Evolutionary conservation across 352 stramenopile species (phyloP), one percentile per base, ranked within the genome.

Genomic region (Thalassiosira oceanica): DNA sequence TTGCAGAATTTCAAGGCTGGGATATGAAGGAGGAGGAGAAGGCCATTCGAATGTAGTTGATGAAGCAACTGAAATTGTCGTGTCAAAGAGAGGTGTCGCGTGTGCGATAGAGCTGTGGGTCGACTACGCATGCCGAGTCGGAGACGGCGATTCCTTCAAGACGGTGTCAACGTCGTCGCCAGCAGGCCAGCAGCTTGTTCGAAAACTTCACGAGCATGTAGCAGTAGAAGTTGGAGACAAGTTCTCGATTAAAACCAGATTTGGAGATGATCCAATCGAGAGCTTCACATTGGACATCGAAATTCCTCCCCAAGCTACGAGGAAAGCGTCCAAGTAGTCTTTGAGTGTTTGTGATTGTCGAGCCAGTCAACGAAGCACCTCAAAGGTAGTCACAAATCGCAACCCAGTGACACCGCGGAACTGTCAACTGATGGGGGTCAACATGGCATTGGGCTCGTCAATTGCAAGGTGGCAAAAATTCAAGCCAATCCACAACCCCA

Each of bases 51-150:
- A n/a, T n/a, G 28, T 46, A 3, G n/a, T 20, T 5, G 31, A 37
- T n/a, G 20, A 36, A 51, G 49, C 26, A 24, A 74, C 65, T 18
- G 26, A 69, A 20, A 28, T 57, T 27, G 48, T 39, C 36, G 20
- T 41, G 16, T 42, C 46, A 11, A 24, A 15, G 21, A 0, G 10
- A 28, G 68, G 68, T 16, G 55, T 15, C 33, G 61, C 54, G 20
- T 51, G 80, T 49, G 74, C 61, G 35, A 39, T 80, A 11, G 37
- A 69, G 4, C 61, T 74, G 51, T 83, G 70, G 64, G 52, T 83
- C 10, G 74, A 83, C 20, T 83, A 83, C 55, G 46, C 37, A 1
- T 87, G 80, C 45, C 56, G 76, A 48, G 23, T 20, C 70, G 16
- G 46, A 68, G 41, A 77, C 49, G 61, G 42, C 69, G 41, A 61